phyloP scores from a whole-genome alignment of 1,284 basidiomycete species.

The Ustilago lituana region DNA sequence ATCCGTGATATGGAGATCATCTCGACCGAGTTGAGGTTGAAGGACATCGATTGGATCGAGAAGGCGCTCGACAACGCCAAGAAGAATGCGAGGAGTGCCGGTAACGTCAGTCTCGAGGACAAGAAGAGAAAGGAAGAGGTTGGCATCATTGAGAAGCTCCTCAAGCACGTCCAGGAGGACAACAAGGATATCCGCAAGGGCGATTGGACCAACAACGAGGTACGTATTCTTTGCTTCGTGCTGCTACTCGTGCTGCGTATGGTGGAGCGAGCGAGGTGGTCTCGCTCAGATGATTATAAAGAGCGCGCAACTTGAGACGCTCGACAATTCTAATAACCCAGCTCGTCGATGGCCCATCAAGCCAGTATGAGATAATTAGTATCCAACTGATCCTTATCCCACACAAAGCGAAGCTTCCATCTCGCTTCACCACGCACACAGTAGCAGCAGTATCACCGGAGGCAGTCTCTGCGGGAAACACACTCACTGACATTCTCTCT shows the following conservation, averaged over 20 bases:
- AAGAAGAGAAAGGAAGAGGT: conserved; percentile 97
- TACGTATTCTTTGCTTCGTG: conserved; percentile 68
- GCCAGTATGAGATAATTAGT: conserved; percentile 62
- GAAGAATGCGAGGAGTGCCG: conserved; percentile 68
- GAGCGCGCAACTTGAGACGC: conserved; percentile 73
- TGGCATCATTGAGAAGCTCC: conserved; percentile 82
- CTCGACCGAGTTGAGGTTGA: conserved; percentile 79
- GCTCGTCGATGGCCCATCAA: conserved; percentile 75
- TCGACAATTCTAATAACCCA: conserved; percentile 76
- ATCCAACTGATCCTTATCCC: conserved; percentile 42
- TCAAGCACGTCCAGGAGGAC: conserved; percentile 81
- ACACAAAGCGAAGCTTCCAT: no score
- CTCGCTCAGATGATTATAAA: conserved; percentile 76
- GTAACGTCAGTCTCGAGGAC: conserved; percentile 85
- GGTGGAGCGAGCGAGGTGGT: no score
- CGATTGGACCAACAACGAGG: conserved; percentile 98
- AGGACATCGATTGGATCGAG: conserved; percentile 99
- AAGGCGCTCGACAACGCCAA: conserved; percentile 78
- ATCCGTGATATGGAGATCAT: conserved; percentile 98
- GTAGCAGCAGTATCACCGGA: conserved; percentile 9
- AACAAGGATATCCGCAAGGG: conserved; percentile 91
- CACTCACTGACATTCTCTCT: background rate
- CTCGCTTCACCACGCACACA: background rate
- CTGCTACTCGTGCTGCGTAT: background rate
- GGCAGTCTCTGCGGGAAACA: conserved; percentile 5